phyloP scores from a whole-genome alignment of 1,284 basidiomycete species.

The Macrocystidia cucumis region DNA sequence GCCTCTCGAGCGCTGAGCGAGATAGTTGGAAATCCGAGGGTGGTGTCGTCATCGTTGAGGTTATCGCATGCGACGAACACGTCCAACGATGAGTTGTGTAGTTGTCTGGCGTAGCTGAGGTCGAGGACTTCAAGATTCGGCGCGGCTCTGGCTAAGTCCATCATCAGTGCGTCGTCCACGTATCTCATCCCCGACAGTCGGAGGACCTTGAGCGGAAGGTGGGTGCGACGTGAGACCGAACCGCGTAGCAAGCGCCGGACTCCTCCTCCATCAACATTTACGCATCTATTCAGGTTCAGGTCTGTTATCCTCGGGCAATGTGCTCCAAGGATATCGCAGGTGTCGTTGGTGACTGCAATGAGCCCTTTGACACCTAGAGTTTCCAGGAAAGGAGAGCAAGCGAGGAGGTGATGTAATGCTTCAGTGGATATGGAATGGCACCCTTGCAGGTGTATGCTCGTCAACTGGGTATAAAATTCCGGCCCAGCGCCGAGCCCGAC shows the following conservation, averaged over 20 bases:
- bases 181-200: conserved; percentile 59
- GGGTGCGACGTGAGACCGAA: conserved; percentile 34
- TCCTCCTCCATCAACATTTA: conserved; percentile 60
- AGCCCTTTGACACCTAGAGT: conserved; percentile 64
- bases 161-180: conserved; percentile 53
- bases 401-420: conserved; percentile 65
- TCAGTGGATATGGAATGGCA: conserved; percentile 59
- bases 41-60: conserved; percentile 23
- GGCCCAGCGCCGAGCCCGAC: conserved; percentile 16
- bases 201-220: conserved; percentile 48
- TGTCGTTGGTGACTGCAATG: conserved; percentile 60
- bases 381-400: conserved; percentile 57
- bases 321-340: conserved; percentile 57
- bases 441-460: conserved; percentile 66
- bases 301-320: conserved; percentile 47
- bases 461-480: conserved; percentile 54
- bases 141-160: conserved; percentile 50
- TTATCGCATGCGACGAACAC: conserved; percentile 57
- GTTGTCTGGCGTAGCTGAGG: conserved; percentile 59
- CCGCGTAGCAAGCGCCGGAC: conserved; percentile 35
- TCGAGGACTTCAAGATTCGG: conserved; percentile 81
- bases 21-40: conserved; percentile 29
- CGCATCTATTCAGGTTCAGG: conserved; percentile 73
- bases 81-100: conserved; percentile 71
- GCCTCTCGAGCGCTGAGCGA: conserved; percentile 54